phyloP scores from a whole-genome alignment of 352 stramenopile species.

The Globisporangium emineosum region DNA sequence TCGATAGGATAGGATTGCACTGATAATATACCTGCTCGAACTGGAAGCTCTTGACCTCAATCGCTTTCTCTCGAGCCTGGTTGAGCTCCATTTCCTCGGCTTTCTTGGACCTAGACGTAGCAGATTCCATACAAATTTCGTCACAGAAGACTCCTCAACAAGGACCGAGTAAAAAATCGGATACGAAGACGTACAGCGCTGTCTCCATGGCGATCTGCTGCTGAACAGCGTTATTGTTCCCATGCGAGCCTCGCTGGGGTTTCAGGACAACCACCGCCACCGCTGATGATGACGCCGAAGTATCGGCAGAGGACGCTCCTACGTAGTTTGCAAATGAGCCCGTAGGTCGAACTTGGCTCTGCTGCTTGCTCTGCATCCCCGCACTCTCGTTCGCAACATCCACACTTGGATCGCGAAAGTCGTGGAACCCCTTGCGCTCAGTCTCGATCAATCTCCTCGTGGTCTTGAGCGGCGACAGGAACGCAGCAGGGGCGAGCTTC shows the following conservation, averaged over 20 bases:
- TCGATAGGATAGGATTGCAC: too few species aligned
- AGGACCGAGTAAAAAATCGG: too few species aligned
- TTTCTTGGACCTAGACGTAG: constrained; percentile 6
- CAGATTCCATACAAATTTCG: background rate
- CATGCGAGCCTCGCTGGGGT: background rate
- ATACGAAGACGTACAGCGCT: constrained; percentile 6
- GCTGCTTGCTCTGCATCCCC: background rate
- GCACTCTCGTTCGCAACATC: background rate
- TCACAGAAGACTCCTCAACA: too few species aligned
- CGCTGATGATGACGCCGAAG: background rate
- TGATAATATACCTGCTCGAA: constrained; percentile 18
- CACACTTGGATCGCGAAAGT: background rate
- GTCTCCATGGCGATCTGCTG: constrained; percentile 13
- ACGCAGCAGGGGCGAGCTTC: constrained; percentile 18
- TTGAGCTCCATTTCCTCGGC: constrained; percentile 7
- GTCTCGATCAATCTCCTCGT: background rate
- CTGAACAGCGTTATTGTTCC: background rate
- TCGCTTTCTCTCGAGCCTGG: constrained; percentile 7
- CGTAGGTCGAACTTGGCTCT: background rate
- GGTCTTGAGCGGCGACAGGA: constrained; percentile 34
- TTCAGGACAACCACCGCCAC: background rate
- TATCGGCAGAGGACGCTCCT: background rate
- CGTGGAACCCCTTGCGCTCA: constrained; percentile 7
- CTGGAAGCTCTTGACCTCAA: constrained; percentile 21
- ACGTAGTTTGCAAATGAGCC: background rate